Evolutionary conservation across 805 yeast genomes (phyloP).

Genomic region (Maudiozyma serrabonitensis): DNA sequence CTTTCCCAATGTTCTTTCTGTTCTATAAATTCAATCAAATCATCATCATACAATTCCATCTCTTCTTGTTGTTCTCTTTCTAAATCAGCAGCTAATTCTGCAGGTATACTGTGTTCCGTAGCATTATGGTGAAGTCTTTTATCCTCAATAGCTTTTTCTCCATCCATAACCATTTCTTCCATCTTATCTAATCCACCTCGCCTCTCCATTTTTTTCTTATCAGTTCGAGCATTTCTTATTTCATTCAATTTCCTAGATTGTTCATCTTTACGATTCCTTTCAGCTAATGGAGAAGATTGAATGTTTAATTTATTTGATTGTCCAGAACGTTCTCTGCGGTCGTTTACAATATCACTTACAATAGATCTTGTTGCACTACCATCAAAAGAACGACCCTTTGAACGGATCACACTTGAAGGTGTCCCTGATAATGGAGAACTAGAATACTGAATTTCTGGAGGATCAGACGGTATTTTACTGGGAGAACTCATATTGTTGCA

Average conservation of each 20-base stretch:
- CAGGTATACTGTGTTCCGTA: conserved; percentile 12
- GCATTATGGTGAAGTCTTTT: conserved; percentile 13
- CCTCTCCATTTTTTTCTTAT: conserved; percentile 1
- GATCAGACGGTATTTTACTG: no score
- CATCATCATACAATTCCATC: conserved; percentile 19
- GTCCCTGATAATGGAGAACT: neutral
- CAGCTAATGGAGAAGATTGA: conserved; percentile 1
- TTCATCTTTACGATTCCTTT: neutral
- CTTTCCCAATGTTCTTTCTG: conserved; percentile 10
- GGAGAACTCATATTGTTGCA: no score
- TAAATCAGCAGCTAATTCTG: conserved; percentile 12
- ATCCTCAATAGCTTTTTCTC: conserved; percentile 13
- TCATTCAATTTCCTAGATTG: neutral
- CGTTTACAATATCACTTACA: neutral
- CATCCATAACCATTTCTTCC: conserved; percentile 23
- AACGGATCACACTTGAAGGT: neutral
- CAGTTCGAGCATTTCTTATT: neutral
- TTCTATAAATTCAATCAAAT: conserved; percentile 16
- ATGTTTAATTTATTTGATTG: neutral
- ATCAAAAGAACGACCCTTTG: neutral
- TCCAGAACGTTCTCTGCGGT: neutral
- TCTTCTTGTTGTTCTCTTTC: conserved; percentile 14
- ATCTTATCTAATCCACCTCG: conserved; percentile 23
- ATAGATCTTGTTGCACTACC: neutral
- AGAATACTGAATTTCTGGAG: neutral